Percentiles rank a stretch among this genome's conserved stretches.
These are phyloP conservation scores for Penicillium sp. DNA, from an alignment of 2,329 filamentous ascomycete genomes.

Conservation along the genomic window DNA sequence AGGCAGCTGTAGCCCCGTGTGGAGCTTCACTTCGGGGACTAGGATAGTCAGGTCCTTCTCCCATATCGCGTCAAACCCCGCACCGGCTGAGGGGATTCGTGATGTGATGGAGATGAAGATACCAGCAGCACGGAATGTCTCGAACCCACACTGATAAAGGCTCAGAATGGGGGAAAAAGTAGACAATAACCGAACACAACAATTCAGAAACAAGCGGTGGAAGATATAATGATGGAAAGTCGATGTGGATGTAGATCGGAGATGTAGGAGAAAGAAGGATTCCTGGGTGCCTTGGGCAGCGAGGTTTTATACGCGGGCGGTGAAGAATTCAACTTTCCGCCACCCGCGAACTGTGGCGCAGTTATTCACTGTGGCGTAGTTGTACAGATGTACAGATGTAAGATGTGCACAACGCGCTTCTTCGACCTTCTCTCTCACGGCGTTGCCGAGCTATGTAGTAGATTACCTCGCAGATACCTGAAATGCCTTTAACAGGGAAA, in stretches of 20 bases:
- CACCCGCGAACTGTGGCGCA: conserved; percentile 13
- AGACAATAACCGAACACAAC: background rate
- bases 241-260: background rate
- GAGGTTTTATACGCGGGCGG: conserved; percentile 4
- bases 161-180: background rate
- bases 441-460: conserved; percentile 8
- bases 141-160: conserved; percentile 4
- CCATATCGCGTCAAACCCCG: conserved; percentile 36
- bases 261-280: background rate
- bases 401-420: too few relatives aligned
- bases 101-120: conserved; percentile 15
- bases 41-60: conserved; percentile 41
- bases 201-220: background rate
- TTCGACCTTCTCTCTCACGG: conserved; percentile 5
- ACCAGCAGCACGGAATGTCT: conserved; percentile 18
- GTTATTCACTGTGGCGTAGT: background rate
- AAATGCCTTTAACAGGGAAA: background rate
- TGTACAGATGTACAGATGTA: too few relatives aligned
- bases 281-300: conserved; percentile 5
- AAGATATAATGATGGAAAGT: background rate
- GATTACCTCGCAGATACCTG: background rate
- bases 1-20: conserved; percentile 29
- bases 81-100: conserved; percentile 24
- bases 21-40: conserved; percentile 43
- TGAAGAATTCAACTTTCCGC: conserved; percentile 4